phyloP scores from a whole-genome alignment of 176 grass and related monocot species.

The Oropetium thomaeum region DNA sequence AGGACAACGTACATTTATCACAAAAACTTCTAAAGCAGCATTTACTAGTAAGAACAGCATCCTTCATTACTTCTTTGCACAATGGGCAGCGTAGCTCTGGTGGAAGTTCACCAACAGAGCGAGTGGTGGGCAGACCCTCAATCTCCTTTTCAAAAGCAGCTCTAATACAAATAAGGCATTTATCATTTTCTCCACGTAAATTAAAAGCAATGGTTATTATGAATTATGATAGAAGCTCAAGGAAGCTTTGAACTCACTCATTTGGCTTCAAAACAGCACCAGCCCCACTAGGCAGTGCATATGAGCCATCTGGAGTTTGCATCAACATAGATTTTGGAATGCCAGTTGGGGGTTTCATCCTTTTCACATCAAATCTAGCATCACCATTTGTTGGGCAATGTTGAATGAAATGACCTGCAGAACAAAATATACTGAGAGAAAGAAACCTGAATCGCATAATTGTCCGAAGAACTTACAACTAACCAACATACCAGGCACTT shows the following conservation, averaged over 20 bases:
- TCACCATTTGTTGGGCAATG: constrained; percentile 98
- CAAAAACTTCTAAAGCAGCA: constrained; percentile 99
- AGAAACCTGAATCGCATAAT: constrained; percentile 24
- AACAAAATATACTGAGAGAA: constrained; percentile 16
- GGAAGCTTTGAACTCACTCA: constrained; percentile 55
- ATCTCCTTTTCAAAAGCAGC: constrained; percentile 99
- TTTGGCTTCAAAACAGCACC: constrained; percentile 97
- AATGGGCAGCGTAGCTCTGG: constrained; percentile 80
- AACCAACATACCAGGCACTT: constrained; percentile 77
- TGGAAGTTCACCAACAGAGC: constrained; percentile 70
- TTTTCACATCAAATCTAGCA: constrained; percentile 74
- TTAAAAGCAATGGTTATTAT: not conserved
- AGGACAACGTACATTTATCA: constrained; percentile 80
- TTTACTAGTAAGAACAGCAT: constrained; percentile 98
- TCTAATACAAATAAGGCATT: constrained; percentile 44
- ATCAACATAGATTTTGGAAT: constrained; percentile 99
- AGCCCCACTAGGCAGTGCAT: constrained; percentile 85
- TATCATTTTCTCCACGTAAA: constrained; percentile 8
- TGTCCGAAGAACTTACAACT: not conserved
- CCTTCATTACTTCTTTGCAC: constrained; percentile 99
- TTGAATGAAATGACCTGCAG: constrained; percentile 95
- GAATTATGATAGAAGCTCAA: not conserved
- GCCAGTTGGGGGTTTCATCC: constrained; percentile 95
- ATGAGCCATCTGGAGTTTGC: constrained; percentile 90
- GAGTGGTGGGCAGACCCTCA: constrained; percentile 80